Evolutionary conservation across 805 yeast genomes (phyloP), one percentile per base, ranked within the genome.

Genomic region (Ogataea trehalophila): DNA sequence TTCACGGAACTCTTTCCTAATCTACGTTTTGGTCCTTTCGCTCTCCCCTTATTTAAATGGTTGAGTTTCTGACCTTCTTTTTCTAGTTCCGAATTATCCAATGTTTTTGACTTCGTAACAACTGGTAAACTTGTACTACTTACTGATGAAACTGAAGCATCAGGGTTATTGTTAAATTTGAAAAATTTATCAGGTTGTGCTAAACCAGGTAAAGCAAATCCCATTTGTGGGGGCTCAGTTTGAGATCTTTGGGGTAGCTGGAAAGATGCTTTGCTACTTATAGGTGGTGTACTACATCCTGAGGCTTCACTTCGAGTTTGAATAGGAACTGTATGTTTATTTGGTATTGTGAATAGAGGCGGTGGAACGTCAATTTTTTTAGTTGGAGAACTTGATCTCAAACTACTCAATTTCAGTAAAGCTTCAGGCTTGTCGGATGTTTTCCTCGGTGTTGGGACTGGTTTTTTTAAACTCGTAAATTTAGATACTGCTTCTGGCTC

Each of bases 11-110:
- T 51, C 44, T 67, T 66, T 1, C 82, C 81, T 17, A 74, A 63
- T 43, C 74, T 63, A 51, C 83, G 61, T 55, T 71, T 75, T 0
- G 83, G 83, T 0, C 83, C 83, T 46, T 66, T 72, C 16, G 80
- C 65, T 45, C 83, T 63, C 0, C 61, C 47, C 54, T 77, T 79
- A 40, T 70, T 77, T 2, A 73, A 60, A 57, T 78, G 81, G 0
- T 62, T 62, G 41, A 77, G 61, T 38, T 67, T 68, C 14, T 53
- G 61, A 0, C 60, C 54, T 41, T 53, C 54, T 35, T 54, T 47
- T 4, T 50, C 58, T 37, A 60, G 45, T 39, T 51, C 55, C 23
- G 58, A 49, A 17, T 51, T 44, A 31, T 58, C 61, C 22, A 53
- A 20, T 3, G 55, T 55, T 41, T 31, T 53, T 4, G 61, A 43